Evolutionary conservation across 257 asterid genomes (phyloP), one percentile per base, ranked within the genome.

Genomic region (Rubia yunnanensis): DNA sequence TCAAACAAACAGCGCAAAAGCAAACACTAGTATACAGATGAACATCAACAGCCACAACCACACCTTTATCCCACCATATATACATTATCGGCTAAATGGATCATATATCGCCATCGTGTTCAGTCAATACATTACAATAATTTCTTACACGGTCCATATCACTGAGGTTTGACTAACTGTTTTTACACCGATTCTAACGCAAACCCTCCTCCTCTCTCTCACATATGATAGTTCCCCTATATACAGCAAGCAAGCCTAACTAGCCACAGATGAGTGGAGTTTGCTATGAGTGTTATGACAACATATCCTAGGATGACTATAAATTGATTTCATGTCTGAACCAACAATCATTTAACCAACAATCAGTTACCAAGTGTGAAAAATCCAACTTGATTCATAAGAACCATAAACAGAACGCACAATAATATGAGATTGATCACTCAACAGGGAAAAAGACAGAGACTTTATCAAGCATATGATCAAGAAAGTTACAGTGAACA

Each of bases 401-500:
- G 6, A 32, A 32, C 36, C 36, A 6, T 32, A 3, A n/a, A n/a
- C n/a, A n/a, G n/a, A n/a, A n/a, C n/a, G n/a, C n/a, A n/a, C n/a
- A n/a, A n/a, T n/a, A n/a, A n/a, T n/a, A n/a, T n/a, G n/a, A n/a
- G 1, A 30, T 22, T 57, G 24, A 30, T 14, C 5, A 15, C 39
- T 28, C 10, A 58, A n/a, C 39, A 26, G 35, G 7, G 32, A 13
- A 57, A 1, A 57, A 53, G 2, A 9, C 30, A 54, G 52, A 46
- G 7, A 26, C 10, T 24, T 1, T 2, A 24, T 54, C 30, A 27
- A 54, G 24, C 60, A 56, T 35, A 32, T 4, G 28, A 60, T n/a
- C 64, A 30, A 60, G 41, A 59, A 57, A 59, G 44, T 18, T 32
- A 60, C 3, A 32, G 48, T 34, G 32, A 34, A 60, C 64, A 60